Evolutionary conservation across 495 filamentous ascomycete genomes (phyloP).

Genomic region (Penicillium roqueforti): DNA sequence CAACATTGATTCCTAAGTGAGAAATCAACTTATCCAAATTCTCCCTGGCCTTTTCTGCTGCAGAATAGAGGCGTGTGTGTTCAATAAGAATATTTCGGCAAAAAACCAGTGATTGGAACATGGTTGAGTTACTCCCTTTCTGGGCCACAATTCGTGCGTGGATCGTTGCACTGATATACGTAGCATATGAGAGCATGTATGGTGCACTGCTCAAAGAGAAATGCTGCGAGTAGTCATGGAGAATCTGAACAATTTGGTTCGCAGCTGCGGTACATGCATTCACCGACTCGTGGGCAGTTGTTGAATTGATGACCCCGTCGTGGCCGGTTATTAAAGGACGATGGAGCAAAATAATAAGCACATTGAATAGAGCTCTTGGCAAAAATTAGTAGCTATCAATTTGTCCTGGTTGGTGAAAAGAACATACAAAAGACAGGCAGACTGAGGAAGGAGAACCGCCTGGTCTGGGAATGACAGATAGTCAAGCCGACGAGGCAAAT

Average conservation of each 20-base stretch:
- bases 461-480: constrained; percentile 18
- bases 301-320: constrained; percentile 6
- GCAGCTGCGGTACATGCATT: constrained; percentile 28
- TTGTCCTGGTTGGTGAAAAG: background rate
- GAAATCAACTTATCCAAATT: constrained; percentile 20
- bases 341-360: constrained; percentile 28
- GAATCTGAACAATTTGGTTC: constrained; percentile 30
- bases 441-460: constrained; percentile 18
- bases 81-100: constrained; percentile 19
- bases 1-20: constrained; percentile 15
- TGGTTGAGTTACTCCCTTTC: constrained; percentile 19
- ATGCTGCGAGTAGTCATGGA: constrained; percentile 25
- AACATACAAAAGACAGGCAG: constrained; percentile 25
- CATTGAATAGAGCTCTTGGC: constrained; percentile 28
- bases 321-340: constrained; percentile 24
- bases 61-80: constrained; percentile 20
- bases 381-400: background rate
- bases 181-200: constrained; percentile 34
- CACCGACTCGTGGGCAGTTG: constrained; percentile 27
- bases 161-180: constrained; percentile 34
- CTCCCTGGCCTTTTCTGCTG: constrained; percentile 22
- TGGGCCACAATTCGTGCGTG: constrained; percentile 30
- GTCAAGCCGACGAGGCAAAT: constrained; percentile 23
- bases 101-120: constrained; percentile 21
- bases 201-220: constrained; percentile 28